Evolutionary conservation across 2,329 filamentous ascomycete genomes (phyloP), one percentile per base, ranked within the genome.

Genomic region (Ophiostoma australiae): DNA sequence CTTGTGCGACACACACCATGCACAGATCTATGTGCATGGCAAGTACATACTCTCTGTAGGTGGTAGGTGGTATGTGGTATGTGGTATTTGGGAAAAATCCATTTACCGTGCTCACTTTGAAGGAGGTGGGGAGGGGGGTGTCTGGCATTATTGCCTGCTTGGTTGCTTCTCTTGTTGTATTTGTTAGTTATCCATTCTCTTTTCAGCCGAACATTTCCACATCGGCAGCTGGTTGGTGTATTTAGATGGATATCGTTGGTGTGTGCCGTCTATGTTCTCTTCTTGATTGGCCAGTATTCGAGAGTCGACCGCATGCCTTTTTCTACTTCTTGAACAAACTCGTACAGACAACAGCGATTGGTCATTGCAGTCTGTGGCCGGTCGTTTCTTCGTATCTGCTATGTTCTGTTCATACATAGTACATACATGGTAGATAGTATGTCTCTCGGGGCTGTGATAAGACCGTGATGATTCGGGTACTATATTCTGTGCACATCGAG

Each of bases 231-330:
- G 52, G 52, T 58, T 58, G 17, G 52, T 23, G 52, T 15, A 58
- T 27, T 58, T 58, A 10, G 11, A 58, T 61, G 55, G 55, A 61
- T 33, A 61, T 33, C 11, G 6, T 61, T 63, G 58, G 33, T 27
- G 44, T 48, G 7, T 58, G 52, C 52, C n/a, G 7, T 33, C 58
- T 33, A 63, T 63, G 11, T 31, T 63, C 11, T 33, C 58, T 10
- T 33, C 27, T 33, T 63, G 63, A 70, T 69, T 33, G 58, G 48
- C 48, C 41, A 37, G 55, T 41, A 69, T 15, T 58, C 52, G 52
- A 58, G 23, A 10, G n/a, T 27, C 23, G 23, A 58, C 52, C 10
- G 23, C 17, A 58, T 58, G 10, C 11, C 10, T 58, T 58, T 58
- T 58, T 58, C 52, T 58, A 58, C 27, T 63, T 63, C 15, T 15